Evolutionary conservation across 441 rosid species (phyloP), one percentile per base, ranked within the genome.

Genomic region (Mallotus repandus): DNA sequence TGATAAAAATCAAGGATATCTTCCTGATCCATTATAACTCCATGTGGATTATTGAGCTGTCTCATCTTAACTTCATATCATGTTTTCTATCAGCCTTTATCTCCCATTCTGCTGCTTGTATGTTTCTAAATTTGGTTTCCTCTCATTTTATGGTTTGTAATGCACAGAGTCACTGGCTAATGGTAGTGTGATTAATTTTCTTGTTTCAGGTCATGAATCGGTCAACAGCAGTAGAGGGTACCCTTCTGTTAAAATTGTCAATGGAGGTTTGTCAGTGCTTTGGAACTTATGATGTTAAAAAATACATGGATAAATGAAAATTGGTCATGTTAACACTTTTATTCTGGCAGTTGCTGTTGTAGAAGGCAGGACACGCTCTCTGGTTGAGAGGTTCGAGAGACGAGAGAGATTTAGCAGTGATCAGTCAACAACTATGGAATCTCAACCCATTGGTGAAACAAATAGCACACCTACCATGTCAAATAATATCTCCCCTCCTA

Each of bases 381-480:
- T 93, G 73, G 99, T 96, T 52, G 99, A 93, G 89, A 90, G 77
- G 84, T 96, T 96, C 83, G 99, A 96, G 82, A 89, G 88, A 77
- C 89, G 88, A 74, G 96, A 95, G 69, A 84, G 70, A 75, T 62
- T 64, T 29, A 80, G 54, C 63, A 64, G 35, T 65, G 84, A 80
- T 56, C 78, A 72, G 71, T 76, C 63, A 60, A 49, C 63, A 54
- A 63, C 50, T 69, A 45, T 18, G 53, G 68, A 77, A 63, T 66
- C 71, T 63, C 67, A 55, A 38, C 19, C 60, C 35, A 58, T 38
- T 46, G 59, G 56, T 60, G 68, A 57, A 48, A 62, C 13, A 55
- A 68, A 61, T 59, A 65, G 43, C 48, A 55, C 63, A 32, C 35
- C 57, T 46, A 25, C 63, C 9, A 10, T 59, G 64, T 38, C 71